These are phyloP conservation scores for Cryptosporidium ubiquitum DNA, from an alignment of 169 alveolate species.

Conservation along the genomic window DNA sequence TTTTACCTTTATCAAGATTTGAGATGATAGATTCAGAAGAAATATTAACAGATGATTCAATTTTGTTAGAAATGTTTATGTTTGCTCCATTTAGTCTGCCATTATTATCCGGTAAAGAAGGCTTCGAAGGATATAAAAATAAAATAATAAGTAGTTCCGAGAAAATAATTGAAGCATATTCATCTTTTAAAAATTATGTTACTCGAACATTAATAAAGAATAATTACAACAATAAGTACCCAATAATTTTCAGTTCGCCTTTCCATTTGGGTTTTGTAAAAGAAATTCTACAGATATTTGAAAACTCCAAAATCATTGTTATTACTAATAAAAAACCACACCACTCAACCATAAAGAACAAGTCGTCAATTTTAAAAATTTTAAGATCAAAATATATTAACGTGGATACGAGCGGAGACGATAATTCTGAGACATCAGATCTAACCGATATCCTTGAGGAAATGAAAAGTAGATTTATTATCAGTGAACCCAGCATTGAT, in stretches of 20 bases:
- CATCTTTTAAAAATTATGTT: slow-evolving; percentile 7
- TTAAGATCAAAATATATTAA: not conserved
- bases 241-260: slow-evolving; percentile 46
- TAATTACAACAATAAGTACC: not conserved
- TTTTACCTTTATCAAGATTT: not conserved
- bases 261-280: slow-evolving; percentile 29
- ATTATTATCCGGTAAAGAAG: slow-evolving; percentile 5
- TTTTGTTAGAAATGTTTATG: slow-evolving; percentile 27
- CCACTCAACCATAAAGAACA: not conserved
- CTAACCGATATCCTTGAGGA: slow-evolving; percentile 7
- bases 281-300: slow-evolving; percentile 21
- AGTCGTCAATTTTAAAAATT: not conserved
- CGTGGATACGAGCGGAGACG: not conserved
- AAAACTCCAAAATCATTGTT: slow-evolving; percentile 12
- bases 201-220: not conserved
- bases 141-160: not conserved
- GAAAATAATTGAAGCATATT: not conserved
- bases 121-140: slow-evolving; percentile 2
- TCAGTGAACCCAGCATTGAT: slow-evolving; percentile 46
- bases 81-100: slow-evolving; percentile 31
- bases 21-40: not conserved
- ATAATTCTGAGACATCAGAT: not conserved
- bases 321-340: not conserved
- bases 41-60: slow-evolving; percentile 18
- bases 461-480: slow-evolving; percentile 23